Evolutionary conservation across 805 yeast species (phyloP).

Genomic region (Naumovozyma dairenensis): DNA sequence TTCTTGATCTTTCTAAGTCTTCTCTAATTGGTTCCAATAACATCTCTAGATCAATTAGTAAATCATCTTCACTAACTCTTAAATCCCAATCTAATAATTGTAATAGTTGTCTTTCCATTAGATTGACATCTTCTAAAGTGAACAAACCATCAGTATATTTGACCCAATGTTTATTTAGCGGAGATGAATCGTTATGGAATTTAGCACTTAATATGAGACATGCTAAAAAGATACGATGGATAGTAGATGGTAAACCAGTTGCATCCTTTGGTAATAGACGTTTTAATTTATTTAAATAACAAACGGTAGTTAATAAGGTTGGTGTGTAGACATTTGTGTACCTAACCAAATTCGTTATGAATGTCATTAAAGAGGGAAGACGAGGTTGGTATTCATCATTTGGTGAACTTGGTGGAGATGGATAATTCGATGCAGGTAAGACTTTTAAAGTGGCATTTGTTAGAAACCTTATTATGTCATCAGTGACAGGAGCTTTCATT

Average conservation of each 20-base stretch:
- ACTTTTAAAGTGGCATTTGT: constrained; percentile 58
- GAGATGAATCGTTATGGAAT: constrained; percentile 69
- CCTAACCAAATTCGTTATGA: constrained; percentile 57
- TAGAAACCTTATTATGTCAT: constrained; percentile 59
- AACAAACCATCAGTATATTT: constrained; percentile 66
- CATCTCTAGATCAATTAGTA: constrained; percentile 53
- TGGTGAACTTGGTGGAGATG: constrained; percentile 29
- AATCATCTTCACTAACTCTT: constrained; percentile 54
- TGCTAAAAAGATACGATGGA: constrained; percentile 68
- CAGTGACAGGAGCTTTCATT: constrained; percentile 53
- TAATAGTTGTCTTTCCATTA: constrained; percentile 70
- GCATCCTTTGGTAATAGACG: constrained; percentile 55
- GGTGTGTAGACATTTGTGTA: constrained; percentile 74
- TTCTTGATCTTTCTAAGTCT: constrained; percentile 20
- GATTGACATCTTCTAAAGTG: constrained; percentile 54
- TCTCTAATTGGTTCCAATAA: constrained; percentile 65
- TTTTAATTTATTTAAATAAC: constrained; percentile 52
- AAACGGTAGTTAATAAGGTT: constrained; percentile 60
- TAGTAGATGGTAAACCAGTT: constrained; percentile 66
- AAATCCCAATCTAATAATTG: constrained; percentile 63
- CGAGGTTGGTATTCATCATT: constrained; percentile 7
- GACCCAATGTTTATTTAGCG: constrained; percentile 71
- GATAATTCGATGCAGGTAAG: constrained; percentile 37
- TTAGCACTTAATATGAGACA: constrained; percentile 64
- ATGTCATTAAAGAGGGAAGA: constrained; percentile 58